Evolutionary conservation across 306 rosid species (phyloP), one percentile per base, ranked within the genome.

Genomic region (Crataegus laevigata): DNA sequence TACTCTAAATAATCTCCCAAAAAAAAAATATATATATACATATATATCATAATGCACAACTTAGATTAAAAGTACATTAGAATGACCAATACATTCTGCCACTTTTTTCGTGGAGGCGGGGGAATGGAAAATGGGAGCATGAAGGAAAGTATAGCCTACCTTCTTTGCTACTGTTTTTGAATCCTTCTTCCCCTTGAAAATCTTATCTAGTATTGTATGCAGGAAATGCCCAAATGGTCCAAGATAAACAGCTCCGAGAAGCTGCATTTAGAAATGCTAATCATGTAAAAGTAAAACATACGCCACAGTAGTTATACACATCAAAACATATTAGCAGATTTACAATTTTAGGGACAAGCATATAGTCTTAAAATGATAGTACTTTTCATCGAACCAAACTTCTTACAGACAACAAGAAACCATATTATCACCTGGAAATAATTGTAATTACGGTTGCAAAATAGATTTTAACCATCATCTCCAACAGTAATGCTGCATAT

Each of bases 171-270:
- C 96, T 57, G 99, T 92, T 86, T 85, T 90, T 51, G 91, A 36
- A 82, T 94, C 99, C 84, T 85, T 90, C 87, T 90, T 94, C 79
- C 99, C 99, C 79, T 89, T 84, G 96, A 94, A 94, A 82, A 89
- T 86, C 74, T 86, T 94, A 22, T 94, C 99, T 19, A 94, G 86
- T 40, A 80, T 60, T 28, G 75, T 67, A 59, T 94, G 91, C 76
- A 84, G 81, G 84, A n/a, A 92, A 86, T 90, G 99, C 61, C 97
- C 96, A 78, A 90, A 89, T 26, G 99, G 99, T 85, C 99, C 99
- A 79, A 90, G 88, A 87, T 91, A 94, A 77, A 82, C 93, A 25
- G 90, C 97, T 83, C 97, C 99, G 63, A 89, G 82, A 78, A 94
- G 65, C 99, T 94, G 89, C 91, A 84, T 74, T 25, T 36, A 78